Conservation (phyloP, 2,329 filamentous ascomycete species). For the Venturia effusa region DNA sequence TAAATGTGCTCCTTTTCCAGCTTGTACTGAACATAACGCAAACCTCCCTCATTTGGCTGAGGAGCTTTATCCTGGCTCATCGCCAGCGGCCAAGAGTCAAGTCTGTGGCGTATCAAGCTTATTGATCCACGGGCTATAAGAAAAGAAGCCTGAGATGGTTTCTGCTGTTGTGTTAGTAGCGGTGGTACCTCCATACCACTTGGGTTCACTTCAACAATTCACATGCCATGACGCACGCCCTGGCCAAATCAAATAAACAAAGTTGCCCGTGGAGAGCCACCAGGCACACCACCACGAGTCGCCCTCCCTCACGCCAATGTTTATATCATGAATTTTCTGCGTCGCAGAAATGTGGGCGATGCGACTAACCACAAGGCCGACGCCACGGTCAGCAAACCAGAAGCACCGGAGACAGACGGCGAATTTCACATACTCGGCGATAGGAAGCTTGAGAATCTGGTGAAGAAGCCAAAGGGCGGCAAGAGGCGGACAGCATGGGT, state of each 20-base stretch:
- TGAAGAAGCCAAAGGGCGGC: constrained; percentile 19
- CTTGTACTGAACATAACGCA: constrained; percentile 50
- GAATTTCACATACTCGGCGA: constrained; percentile 5
- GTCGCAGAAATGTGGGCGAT: constrained; percentile 1
- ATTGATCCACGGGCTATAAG: background rate
- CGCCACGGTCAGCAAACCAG: background rate
- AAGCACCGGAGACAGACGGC: constrained; percentile 11
- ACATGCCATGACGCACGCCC: background rate
- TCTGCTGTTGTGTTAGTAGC: background rate
- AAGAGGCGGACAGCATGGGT: constrained; percentile 74
- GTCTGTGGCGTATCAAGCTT: background rate
- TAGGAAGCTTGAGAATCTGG: constrained; percentile 22
- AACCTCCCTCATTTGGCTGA: background rate
- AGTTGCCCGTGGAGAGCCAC: too few species aligned
- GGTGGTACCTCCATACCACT: background rate
- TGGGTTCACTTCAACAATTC: background rate
- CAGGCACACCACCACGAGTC: background rate
- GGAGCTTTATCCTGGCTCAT: constrained; percentile 1
- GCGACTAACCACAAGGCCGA: background rate
- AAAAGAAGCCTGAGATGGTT: background rate
- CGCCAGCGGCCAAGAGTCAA: background rate
- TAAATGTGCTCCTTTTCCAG: constrained; percentile 50
- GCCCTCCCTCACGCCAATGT: background rate
- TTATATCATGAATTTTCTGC: constrained; percentile 10
- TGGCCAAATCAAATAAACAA: background rate